A percentile compares a stretch with the other conserved stretches of the same genome.
These are phyloP conservation scores for Xylariaceae sp. DNA, from an alignment of 2,329 filamentous ascomycete species.

Conservation along the genomic window DNA sequence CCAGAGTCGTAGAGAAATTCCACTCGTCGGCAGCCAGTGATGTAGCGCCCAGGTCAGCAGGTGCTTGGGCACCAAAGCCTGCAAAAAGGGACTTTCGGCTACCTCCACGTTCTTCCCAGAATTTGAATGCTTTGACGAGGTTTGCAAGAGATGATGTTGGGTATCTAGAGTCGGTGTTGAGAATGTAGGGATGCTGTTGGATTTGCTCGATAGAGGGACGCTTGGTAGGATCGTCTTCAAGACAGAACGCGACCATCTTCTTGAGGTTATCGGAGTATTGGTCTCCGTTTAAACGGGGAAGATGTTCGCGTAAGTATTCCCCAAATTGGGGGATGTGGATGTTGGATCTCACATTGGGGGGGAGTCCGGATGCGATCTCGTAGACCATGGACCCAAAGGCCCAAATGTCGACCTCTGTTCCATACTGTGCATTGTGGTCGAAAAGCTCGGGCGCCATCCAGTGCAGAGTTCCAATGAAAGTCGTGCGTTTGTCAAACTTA, in stretches of 20 bases:
- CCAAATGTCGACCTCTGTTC: slow-evolving; percentile 77
- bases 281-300: slow-evolving; percentile 67
- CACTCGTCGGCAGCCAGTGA: slow-evolving; percentile 56
- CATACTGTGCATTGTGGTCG: slow-evolving; percentile 60
- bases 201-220: slow-evolving; percentile 68
- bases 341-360: slow-evolving; percentile 62
- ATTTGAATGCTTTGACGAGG: slow-evolving; percentile 67
- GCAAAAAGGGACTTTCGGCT: slow-evolving; percentile 63
- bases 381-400: slow-evolving; percentile 77
- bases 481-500: slow-evolving; percentile 71
- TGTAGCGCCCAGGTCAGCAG: slow-evolving; percentile 41
- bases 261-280: slow-evolving; percentile 66
- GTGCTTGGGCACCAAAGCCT: slow-evolving; percentile 54
- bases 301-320: slow-evolving; percentile 55
- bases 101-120: slow-evolving; percentile 73
- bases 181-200: slow-evolving; percentile 66
- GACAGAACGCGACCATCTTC: slow-evolving; percentile 68
- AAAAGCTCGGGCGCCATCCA: slow-evolving; percentile 85
- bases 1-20: slow-evolving; percentile 64
- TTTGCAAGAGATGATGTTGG: slow-evolving; percentile 61
- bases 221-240: slow-evolving; percentile 63
- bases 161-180: slow-evolving; percentile 57
- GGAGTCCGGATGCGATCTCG: slow-evolving; percentile 75
- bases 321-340: slow-evolving; percentile 50
- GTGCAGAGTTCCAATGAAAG: slow-evolving; percentile 76